Evolutionary conservation across 2,329 filamentous ascomycete species (phyloP), one percentile per base, ranked within the genome.

Genomic region (Aspergillus costaricaensis): DNA sequence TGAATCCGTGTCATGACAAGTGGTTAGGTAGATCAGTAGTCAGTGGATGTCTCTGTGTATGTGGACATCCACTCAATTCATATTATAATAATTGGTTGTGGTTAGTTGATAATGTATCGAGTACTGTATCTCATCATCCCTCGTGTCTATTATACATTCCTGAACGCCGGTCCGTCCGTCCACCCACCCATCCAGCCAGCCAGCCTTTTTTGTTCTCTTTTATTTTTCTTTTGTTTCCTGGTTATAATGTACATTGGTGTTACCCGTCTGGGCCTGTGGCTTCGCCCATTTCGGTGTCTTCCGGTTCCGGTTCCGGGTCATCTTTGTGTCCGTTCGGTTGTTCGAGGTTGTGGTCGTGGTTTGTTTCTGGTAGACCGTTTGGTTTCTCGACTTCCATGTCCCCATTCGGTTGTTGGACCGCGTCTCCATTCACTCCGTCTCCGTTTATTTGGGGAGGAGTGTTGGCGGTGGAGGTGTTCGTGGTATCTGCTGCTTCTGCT

Each of bases 141-240:
- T 53, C 51, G 12, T 53, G 51, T 43, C 51, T 53, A 53, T 38
- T 53, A 43, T 53, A 53, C 51, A 53, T 36, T 32, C 50, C 50
- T 14, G 25, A 53, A 53, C 51, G 51, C 51, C 48, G 21, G 4
- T 36, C 25, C 27, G 15, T 53, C 17, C 17, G 21, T 32, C 48
- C 48, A 25, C 12, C 14, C n/a, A 14, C 25, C 32, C 32, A 17
- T 30, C 27, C 25, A n/a, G 48, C 48, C 32, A 30, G 27, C 27
- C 48, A 32, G 23, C 23, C 21, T n/a, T 44, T 44, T 44, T 17
- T 21, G 41, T 44, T 21, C 32, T 36, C 32, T 36, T 14, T 36
- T 10, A 14, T 14, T 36, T 36, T 14, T 36, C n/a, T 50, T 50
- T 50, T n/a, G 21, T 4, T n/a, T 43, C 39, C 39, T 43, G 41